Evolutionary conservation across 2,329 filamentous ascomycete genomes (phyloP).

Genomic region (Stagonosporopsis cucurbitacearum): DNA sequence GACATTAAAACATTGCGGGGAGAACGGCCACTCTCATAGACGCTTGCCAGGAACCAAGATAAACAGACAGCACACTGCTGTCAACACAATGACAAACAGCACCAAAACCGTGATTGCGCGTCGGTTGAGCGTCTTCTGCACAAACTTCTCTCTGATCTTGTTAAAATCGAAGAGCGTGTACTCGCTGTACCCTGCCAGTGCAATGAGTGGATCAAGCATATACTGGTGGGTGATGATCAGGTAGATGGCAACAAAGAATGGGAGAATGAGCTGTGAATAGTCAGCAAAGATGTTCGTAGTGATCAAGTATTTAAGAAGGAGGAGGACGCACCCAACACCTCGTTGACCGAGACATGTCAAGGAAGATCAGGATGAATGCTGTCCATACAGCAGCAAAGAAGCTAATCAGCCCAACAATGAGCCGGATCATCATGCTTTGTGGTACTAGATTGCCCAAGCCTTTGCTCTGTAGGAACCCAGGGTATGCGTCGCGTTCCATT

Average conservation of each 20-base stretch:
- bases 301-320: not conserved
- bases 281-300: constrained; percentile 3
- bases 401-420: constrained; percentile 82
- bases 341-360: constrained; percentile 74
- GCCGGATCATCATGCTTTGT: constrained; percentile 81
- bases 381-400: constrained; percentile 96
- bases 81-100: constrained; percentile 77
- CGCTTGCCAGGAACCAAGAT: constrained; percentile 92
- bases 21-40: constrained; percentile 55
- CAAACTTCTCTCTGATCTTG: constrained; percentile 86
- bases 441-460: constrained; percentile 95
- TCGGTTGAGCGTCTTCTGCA: constrained; percentile 83
- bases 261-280: constrained; percentile 72
- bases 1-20: constrained; percentile 29
- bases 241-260: constrained; percentile 91
- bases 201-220: constrained; percentile 89
- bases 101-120: constrained; percentile 81
- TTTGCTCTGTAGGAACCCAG: constrained; percentile 92
- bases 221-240: constrained; percentile 80
- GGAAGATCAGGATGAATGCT: constrained; percentile 90
- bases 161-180: constrained; percentile 96
- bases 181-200: constrained; percentile 88
- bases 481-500: constrained; percentile 99
- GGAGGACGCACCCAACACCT: constrained; percentile 78
- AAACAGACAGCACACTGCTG: constrained; percentile 86